A percentile compares a stretch with the other conserved stretches of the same genome.
Conservation (phyloP, 78 protist genomes). For the Polysphondylium violaceum region DNA sequence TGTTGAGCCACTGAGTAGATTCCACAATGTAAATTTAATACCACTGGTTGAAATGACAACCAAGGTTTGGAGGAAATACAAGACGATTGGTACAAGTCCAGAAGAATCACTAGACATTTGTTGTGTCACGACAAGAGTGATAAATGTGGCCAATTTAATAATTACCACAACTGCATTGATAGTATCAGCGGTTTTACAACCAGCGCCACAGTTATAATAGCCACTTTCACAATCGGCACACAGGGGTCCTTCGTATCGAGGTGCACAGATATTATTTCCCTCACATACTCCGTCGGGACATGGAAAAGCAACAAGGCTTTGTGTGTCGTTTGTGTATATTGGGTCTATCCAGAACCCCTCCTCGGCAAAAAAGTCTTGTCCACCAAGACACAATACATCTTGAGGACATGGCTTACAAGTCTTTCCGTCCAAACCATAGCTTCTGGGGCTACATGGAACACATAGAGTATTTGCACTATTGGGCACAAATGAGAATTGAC, state of each 20-base stretch:
- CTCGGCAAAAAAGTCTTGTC: neutral
- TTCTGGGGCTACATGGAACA: slow-evolving; percentile 32
- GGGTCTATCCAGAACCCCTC: slow-evolving; percentile 58
- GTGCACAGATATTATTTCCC: slow-evolving; percentile 3
- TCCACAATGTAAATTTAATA: slow-evolving; percentile 44
- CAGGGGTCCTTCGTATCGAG: slow-evolving; percentile 12
- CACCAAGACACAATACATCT: slow-evolving; percentile 21
- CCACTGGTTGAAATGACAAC: slow-evolving; percentile 64
- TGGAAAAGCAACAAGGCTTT: slow-evolving; percentile 4
- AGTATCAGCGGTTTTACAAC: slow-evolving; percentile 15
- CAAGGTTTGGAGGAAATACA: slow-evolving; percentile 55
- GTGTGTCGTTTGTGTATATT: neutral
- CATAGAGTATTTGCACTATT: neutral
- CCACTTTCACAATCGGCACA: slow-evolving; percentile 53
- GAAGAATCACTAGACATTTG: slow-evolving; percentile 32
- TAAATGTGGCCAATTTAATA: neutral
- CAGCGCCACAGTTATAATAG: slow-evolving; percentile 69
- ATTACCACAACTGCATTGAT: neutral
- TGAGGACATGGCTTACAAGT: slow-evolving; percentile 36
- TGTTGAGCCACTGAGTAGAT: slow-evolving; percentile 19
- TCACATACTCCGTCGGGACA: slow-evolving; percentile 57
- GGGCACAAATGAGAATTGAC: neutral
- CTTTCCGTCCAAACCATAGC: slow-evolving; percentile 13
- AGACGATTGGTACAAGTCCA: slow-evolving; percentile 43
- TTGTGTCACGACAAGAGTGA: slow-evolving; percentile 37